Base-by-base conservation (phyloP, 352 stramenopile species). In the Globisporangium nagaii region DNA sequence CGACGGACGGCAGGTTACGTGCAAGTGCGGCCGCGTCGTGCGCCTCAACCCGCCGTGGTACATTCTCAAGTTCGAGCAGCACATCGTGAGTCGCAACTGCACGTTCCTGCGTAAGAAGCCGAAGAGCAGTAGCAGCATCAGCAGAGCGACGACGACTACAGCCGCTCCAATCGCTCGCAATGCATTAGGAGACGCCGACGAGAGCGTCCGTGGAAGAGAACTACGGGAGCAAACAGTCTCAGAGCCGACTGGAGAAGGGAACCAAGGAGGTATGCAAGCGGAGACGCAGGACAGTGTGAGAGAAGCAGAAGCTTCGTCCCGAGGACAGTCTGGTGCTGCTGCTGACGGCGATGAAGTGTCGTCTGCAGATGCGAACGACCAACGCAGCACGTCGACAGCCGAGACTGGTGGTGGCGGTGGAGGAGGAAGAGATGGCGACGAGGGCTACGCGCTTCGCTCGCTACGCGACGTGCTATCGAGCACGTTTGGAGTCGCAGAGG, bases 61-160 rank as follows among this genome's bases (percentile, higher is more conserved):
- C 53, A 88, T 93, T 46, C 65, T 88, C 42, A 93, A 93, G 60
- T 93, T 83, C 34, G 83, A 93, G 62, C 83, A 93, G 67, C 83
- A 93, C 49, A 65, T 89, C n/a, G 77, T 81, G 19, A 93, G 83
- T 50, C 69, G 83, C 32, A 93, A 90, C 52, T 93, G 79, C 66
- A 74, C 73, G 7, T 86, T 86, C 46, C 63, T 91, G 4, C 70
- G 78, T 17, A 65, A 75, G 28, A 75, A 60, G 22, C 39, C 35
- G 30, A 48, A 42, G 28, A 25, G 15, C 12, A 41, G 13, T 31
- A 60, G 42, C 30, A 12, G 8, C 3, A 36, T 10, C 10, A 36
- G 17, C 7, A 46, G 9, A 15, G 28, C 34, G 11, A n/a, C 28
- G 25, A 24, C 6, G 19, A 28, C 28, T 43, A 1, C 20, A 12